These are phyloP conservation scores for Nyctanthes arbortristis DNA, from an alignment of 257 asterid genomes.

Conservation along the genomic window DNA sequence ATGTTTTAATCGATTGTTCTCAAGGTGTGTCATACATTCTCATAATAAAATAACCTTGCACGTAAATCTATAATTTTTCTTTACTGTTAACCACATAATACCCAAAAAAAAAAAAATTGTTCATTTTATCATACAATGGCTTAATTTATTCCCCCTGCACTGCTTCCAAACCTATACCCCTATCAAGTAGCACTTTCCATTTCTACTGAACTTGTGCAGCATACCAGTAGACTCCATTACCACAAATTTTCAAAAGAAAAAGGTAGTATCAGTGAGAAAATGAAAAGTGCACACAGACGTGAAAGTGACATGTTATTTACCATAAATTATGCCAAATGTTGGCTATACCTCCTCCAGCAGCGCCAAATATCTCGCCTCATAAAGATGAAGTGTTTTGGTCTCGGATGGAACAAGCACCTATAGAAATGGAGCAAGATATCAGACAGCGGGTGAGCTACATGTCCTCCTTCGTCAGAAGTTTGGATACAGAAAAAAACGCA, in stretches of 20 bases:
- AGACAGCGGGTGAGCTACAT: not conserved
- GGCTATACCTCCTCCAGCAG: conserved; percentile 71
- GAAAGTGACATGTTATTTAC: not conserved
- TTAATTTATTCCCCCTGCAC: too few species aligned
- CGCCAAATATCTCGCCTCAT: conserved; percentile 83
- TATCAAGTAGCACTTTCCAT: too few species aligned
- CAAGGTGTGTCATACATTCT: too few species aligned
- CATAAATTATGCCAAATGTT: not conserved
- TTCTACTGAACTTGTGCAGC: too few species aligned
- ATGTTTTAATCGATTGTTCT: too few species aligned
- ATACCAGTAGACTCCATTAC: too few species aligned
- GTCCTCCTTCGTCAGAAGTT: not conserved
- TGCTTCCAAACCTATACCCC: too few species aligned
- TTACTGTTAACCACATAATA: too few species aligned
- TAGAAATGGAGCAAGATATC: conserved; percentile 1
- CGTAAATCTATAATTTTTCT: too few species aligned
- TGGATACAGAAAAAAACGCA: not conserved
- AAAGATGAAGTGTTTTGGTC: conserved; percentile 67
- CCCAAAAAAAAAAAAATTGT: too few species aligned
- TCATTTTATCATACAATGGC: too few species aligned
- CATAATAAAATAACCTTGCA: too few species aligned
- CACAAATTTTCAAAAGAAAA: conserved; percentile 9
- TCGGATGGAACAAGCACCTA: conserved; percentile 82
- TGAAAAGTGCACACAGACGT: conserved; percentile 9
- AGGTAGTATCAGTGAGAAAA: not conserved